Conservation (phyloP, 169 alveolate genomes). For the Plasmodium gallinaceum region DNA sequence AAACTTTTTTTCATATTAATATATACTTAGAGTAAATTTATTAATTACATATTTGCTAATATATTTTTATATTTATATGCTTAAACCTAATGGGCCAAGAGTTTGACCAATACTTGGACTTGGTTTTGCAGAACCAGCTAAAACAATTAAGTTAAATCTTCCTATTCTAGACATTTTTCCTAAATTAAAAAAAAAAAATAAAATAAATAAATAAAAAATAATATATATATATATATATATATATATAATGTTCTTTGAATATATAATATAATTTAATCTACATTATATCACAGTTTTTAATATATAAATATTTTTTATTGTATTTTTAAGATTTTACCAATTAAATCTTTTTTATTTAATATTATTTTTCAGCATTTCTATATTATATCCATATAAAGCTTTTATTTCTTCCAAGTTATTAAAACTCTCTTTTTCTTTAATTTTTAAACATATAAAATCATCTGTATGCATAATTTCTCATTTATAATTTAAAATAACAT, state of each 20-base stretch:
- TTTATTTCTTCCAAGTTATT: neutral
- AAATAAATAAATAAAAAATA: neutral
- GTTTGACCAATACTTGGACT: conserved; percentile 94
- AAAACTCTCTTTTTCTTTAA: neutral
- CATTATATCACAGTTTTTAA: neutral
- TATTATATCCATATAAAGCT: neutral
- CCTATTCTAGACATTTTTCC: conserved; percentile 77
- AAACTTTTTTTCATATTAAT: neutral
- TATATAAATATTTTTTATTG: neutral
- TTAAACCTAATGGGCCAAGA: conserved; percentile 92
- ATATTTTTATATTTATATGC: neutral
- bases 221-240: neutral
- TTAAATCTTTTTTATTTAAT: neutral
- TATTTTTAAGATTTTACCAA: no score
- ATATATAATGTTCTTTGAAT: neutral
- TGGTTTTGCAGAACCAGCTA: conserved; percentile 94
- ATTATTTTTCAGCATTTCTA: neutral
- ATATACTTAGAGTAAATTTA: neutral
- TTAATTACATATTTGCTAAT: neutral
- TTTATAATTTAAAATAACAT: no score
- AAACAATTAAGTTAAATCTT: conserved; percentile 82
- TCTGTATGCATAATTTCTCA: no score
- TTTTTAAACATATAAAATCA: no score
- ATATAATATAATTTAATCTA: neutral
- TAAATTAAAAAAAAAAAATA: neutral